Conservation (phyloP, 2,329 filamentous ascomycete genomes). For the Hirsutella rhossiliensis region DNA sequence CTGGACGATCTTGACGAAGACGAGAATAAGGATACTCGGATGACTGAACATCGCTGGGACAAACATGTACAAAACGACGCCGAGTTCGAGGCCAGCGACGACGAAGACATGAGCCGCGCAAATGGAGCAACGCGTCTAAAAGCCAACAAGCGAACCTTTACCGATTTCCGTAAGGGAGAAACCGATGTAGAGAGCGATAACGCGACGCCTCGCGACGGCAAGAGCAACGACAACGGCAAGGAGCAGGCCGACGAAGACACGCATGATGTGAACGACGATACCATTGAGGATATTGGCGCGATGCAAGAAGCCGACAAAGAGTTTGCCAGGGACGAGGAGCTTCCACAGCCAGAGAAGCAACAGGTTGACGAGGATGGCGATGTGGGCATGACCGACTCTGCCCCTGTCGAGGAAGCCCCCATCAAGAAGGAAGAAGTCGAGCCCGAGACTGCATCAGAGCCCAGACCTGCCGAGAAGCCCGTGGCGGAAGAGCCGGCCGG, state of each 20-base stretch:
- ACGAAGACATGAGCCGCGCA: conserved; percentile 64
- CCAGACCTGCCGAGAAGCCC: conserved; percentile 18
- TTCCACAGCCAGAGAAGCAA: conserved; percentile 9
- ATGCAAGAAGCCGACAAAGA: conserved; percentile 15
- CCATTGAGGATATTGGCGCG: conserved; percentile 30
- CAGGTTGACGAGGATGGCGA: conserved; percentile 36
- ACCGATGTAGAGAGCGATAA: conserved; percentile 24
- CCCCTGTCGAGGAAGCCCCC: conserved; percentile 15
- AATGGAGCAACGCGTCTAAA: conserved; percentile 55
- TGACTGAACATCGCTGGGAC: conserved; percentile 74
- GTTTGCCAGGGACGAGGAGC: conserved; percentile 6
- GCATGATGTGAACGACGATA: conserved; percentile 26
- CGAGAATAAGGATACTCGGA: conserved; percentile 70
- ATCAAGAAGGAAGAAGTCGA: conserved; percentile 29
- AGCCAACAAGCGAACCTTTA: conserved; percentile 37
- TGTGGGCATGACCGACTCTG: conserved; percentile 35
- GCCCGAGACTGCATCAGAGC: conserved; percentile 16
- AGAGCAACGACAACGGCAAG: conserved; percentile 16
- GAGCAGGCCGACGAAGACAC: conserved; percentile 16
- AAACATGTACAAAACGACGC: conserved; percentile 63
- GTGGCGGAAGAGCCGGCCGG: conserved; percentile 11
- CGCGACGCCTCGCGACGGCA: conserved; percentile 23
- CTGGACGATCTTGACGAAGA: conserved; percentile 68
- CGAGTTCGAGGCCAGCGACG: conserved; percentile 79
- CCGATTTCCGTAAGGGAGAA: conserved; percentile 34